Base-by-base conservation (phyloP, 106 monocot species). In the Platanthera zijinensis region DNA sequence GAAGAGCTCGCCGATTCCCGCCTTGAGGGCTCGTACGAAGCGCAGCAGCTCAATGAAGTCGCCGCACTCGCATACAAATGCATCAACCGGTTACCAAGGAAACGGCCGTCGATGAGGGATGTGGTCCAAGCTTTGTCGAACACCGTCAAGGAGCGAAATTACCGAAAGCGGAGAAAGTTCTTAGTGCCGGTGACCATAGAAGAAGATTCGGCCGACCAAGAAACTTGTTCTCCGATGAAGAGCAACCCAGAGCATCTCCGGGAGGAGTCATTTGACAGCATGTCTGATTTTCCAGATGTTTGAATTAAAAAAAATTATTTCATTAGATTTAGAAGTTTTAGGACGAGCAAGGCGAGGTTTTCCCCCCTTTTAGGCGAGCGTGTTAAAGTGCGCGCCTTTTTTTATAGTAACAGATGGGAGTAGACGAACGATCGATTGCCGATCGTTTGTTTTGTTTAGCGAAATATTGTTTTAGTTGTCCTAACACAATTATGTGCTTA, bases 1-100 rank as follows among this genome's bases (percentile, higher is more conserved):
- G 96, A 96, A 69, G 96, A 96, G 76, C 84, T 96, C 17, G 83
- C 81, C 11, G 96, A 96, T 57, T 62, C 89, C 25, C 74, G 83
- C 5, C 72, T 96, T 13, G 82, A 90, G 39, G 87, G 89, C 3
- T 73, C 51, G 14, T 90, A 83, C 45, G 84, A 89, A 17, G 64
- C 83, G 9, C 53, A 84, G 28, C 90, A 96, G 54, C 85, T 96
- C 51, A 86, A 88, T 63, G 84, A 85, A 30, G 77, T 89, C 62
- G 81, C 95, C 10, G 62, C 77, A 7, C 28, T 93, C 18, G 95
- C 95, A 8, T 87, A 87, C 82, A 90, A 84, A 78, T 96, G 92
- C 79, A 79, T 92, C 72, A 85, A 84, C 63, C 56, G 76, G 19
- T 50, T 76, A 11, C 84, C 90, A 1, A 85, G 82, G 69, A 90